A percentile compares a stretch with the other conserved stretches of the same genome.
Evolutionary conservation across 768 basidiomycete species (phyloP).

Genomic region (Sutorius australiensis): DNA sequence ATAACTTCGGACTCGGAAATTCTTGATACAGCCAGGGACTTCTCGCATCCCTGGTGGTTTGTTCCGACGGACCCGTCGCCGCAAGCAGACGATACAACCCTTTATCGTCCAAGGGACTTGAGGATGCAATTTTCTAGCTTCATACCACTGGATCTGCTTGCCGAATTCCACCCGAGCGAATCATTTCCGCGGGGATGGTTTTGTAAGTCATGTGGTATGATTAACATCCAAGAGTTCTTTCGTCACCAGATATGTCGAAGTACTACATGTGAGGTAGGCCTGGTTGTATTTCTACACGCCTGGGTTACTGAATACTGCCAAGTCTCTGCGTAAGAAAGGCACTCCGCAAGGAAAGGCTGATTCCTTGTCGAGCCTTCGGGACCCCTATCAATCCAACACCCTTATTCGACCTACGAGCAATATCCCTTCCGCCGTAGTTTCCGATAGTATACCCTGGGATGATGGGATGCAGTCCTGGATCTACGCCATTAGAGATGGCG

Average conservation of each 20-base stretch:
- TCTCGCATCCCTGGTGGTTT: slow-evolving; percentile 23
- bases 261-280: slow-evolving; percentile 37
- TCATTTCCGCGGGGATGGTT: slow-evolving; percentile 47
- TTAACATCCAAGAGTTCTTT: slow-evolving; percentile 45
- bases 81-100: slow-evolving; percentile 13
- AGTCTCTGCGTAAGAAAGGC: slow-evolving; percentile 6
- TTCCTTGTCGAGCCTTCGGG: slow-evolving; percentile 23
- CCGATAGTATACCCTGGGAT: slow-evolving; percentile 22
- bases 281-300: neutral
- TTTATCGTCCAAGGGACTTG: slow-evolving; percentile 20
- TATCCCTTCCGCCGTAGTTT: slow-evolving; percentile 17
- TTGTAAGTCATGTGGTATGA: slow-evolving; percentile 44
- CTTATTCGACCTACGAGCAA: slow-evolving; percentile 16
- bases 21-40: neutral
- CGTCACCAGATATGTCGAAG: slow-evolving; percentile 46
- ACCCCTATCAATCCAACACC: slow-evolving; percentile 7
- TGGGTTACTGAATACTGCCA: slow-evolving; percentile 11
- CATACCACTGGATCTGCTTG: slow-evolving; percentile 31
- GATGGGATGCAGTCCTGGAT: slow-evolving; percentile 30
- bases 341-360: slow-evolving; percentile 16
- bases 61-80: slow-evolving; percentile 7
- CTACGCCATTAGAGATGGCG: slow-evolving; percentile 20
- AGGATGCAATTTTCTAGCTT: slow-evolving; percentile 26
- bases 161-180: slow-evolving; percentile 28
- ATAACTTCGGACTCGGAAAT: neutral